Evolutionary conservation across 257 asterid species (phyloP), one percentile per base, ranked within the genome.

Genomic region (Leptodermis oblonga): DNA sequence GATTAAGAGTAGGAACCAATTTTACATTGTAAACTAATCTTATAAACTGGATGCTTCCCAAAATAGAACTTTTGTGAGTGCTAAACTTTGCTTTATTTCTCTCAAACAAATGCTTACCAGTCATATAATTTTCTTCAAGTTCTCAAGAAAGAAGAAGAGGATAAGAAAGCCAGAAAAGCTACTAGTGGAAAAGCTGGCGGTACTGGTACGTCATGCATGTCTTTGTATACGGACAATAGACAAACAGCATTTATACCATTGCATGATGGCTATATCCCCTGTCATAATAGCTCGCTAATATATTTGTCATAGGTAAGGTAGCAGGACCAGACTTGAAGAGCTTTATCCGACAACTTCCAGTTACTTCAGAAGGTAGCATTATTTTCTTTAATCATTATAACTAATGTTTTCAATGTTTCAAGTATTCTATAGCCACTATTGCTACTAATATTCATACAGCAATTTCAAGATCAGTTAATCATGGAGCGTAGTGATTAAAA

Each of bases 131-230:
- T n/a, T 62, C 67, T 39, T 53, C 76, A 60, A 93, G 99, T 77
- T 80, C 95, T 88, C 80, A 92, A 82, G 89, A 89, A 85, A 82
- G 96, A 89, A 77, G 97, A 93, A 79, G 98, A 88, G 77, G 92
- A 87, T 82, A 81, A 80, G 73, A 86, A 77, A 81, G 84, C 89
- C 73, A 85, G 78, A 80, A 81, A 68, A 81, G 90, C 86, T 73
- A 58, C 70, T 70, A 60, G 33, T 73, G 54, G 26, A 42, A 87
- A 86, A 83, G 75, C 73, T 45, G 66, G 77, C 25, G 82, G 71
- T 67, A 73, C 76, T 61, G 90, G 98, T 90, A 73, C 82, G 91
- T 70, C 76, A 33, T 72, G 26, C 36, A 49, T 51, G 65, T 54
- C 46, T 23, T 54, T 55, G 13, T 56, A 37, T 58, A 43, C 15